Percentiles rank a stretch among this genome's conserved stretches.
Evolutionary conservation across 768 basidiomycete genomes (phyloP).

Genomic region (Lyophyllum decastes): DNA sequence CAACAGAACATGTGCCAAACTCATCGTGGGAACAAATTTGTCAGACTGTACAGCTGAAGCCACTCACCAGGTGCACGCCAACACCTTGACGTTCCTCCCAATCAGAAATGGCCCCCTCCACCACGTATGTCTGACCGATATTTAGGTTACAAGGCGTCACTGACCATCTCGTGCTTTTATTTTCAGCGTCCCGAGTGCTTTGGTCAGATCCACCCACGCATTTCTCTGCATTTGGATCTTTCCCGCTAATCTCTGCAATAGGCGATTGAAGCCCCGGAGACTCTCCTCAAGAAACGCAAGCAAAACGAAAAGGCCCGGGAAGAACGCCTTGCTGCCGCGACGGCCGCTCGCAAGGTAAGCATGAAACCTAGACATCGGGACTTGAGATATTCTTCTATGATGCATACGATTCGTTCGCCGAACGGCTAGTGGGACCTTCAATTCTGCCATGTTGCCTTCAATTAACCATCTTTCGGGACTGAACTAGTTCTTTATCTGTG

Average conservation of each 20-base stretch:
- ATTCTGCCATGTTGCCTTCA: conserved; percentile 72
- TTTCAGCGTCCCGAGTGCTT: conserved; percentile 55
- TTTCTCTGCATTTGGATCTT: conserved; percentile 9
- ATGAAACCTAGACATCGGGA: conserved; percentile 10
- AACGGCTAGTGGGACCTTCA: conserved; percentile 70
- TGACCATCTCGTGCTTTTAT: conserved; percentile 12
- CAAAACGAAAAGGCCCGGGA: conserved; percentile 96
- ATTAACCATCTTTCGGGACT: conserved; percentile 97
- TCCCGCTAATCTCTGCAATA: conserved; percentile 33
- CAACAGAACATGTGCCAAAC: no score
- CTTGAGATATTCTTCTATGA: conserved; percentile 47
- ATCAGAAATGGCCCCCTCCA: conserved; percentile 56
- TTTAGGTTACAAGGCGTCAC: background rate
- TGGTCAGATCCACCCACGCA: conserved; percentile 39
- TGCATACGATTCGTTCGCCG: conserved; percentile 79
- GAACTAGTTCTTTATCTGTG: conserved; percentile 29
- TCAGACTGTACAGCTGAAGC: conserved; percentile 49
- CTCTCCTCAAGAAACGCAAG: conserved; percentile 99
- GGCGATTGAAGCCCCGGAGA: conserved; percentile 98
- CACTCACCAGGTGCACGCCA: conserved; percentile 27
- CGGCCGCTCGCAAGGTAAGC: conserved; percentile 87
- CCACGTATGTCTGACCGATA: conserved; percentile 46
- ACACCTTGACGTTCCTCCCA: conserved; percentile 47
- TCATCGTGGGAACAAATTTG: conserved; percentile 31
- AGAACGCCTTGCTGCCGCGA: conserved; percentile 84